Conservation (phyloP, 352 stramenopile species). For the Pythium plurisporium region DNA sequence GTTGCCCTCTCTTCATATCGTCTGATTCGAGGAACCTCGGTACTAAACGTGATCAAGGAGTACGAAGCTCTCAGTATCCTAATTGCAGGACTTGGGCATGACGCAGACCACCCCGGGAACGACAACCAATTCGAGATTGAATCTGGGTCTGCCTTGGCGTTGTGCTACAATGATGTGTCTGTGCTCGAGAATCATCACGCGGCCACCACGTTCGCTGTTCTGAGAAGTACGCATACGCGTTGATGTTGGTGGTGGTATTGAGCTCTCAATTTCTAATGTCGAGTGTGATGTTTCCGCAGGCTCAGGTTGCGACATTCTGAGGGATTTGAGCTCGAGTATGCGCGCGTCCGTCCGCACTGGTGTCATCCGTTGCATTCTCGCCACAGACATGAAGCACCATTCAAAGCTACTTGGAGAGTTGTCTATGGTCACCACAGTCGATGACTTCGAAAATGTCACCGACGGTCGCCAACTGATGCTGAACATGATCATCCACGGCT, state of each 20-base stretch:
- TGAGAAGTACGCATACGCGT: slow-evolving; percentile 28
- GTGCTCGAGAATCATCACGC: slow-evolving; percentile 88
- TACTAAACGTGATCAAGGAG: slow-evolving; percentile 65
- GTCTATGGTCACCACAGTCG: slow-evolving; percentile 32
- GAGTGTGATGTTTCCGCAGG: slow-evolving; percentile 9
- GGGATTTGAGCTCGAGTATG: slow-evolving; percentile 44
- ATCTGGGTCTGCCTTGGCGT: slow-evolving; percentile 62
- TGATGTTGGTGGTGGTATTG: not conserved
- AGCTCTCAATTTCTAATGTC: not conserved
- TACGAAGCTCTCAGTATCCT: slow-evolving; percentile 74
- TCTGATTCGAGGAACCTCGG: slow-evolving; percentile 46
- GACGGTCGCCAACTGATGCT: slow-evolving; percentile 70
- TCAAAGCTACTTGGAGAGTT: slow-evolving; percentile 61
- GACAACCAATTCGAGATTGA: slow-evolving; percentile 90
- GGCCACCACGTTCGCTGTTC: slow-evolving; percentile 65
- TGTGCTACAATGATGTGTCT: slow-evolving; percentile 89
- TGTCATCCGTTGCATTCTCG: slow-evolving; percentile 76
- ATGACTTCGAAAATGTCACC: slow-evolving; percentile 53
- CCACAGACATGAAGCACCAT: slow-evolving; percentile 83
- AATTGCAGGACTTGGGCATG: slow-evolving; percentile 78
- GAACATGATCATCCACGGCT: slow-evolving; percentile 80
- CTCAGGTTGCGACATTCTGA: slow-evolving; percentile 51
- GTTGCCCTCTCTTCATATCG: slow-evolving; percentile 64
- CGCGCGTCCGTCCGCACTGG: slow-evolving; percentile 39
- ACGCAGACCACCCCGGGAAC: slow-evolving; percentile 85